Evolutionary conservation across 306 rosid species (phyloP).

Genomic region (Prunus campanulata): DNA sequence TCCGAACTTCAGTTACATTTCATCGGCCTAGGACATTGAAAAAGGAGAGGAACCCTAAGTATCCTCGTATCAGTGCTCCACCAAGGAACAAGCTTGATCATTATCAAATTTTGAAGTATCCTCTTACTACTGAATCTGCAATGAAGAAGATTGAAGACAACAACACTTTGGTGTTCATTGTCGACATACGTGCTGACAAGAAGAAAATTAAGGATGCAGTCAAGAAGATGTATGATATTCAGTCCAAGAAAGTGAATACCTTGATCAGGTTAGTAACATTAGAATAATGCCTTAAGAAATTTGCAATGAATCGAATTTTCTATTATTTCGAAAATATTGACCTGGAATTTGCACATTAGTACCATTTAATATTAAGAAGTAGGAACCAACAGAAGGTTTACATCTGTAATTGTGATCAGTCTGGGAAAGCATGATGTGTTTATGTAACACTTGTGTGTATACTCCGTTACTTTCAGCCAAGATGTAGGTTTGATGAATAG

Average conservation of each 20-base stretch:
- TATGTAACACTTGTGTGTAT: not conserved
- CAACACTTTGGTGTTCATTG: conserved; percentile 83
- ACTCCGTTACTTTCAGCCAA: not conserved
- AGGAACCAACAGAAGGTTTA: too few species aligned
- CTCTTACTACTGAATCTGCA: conserved; percentile 86
- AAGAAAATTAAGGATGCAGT: conserved; percentile 86
- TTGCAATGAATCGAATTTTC: not conserved
- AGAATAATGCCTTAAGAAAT: not conserved
- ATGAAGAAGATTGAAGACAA: conserved; percentile 92
- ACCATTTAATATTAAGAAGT: too few species aligned
- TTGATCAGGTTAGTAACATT: conserved; percentile 60
- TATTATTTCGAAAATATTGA: too few species aligned
- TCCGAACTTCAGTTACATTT: conserved; percentile 37
- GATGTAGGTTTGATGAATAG: not conserved
- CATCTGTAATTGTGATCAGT: too few species aligned
- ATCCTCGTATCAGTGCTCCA: conserved; percentile 82
- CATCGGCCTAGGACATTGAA: conserved; percentile 68
- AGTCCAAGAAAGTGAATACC: conserved; percentile 84
- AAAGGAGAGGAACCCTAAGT: conserved; percentile 70
- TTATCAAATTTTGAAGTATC: conserved; percentile 70
- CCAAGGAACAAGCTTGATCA: conserved; percentile 86
- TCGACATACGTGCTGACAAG: conserved; percentile 83
- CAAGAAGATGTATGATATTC: conserved; percentile 85
- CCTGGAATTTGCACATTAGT: too few species aligned
- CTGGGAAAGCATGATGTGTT: not conserved